Evolutionary conservation across 306 rosid species (phyloP).

Genomic region (Dryas alaskensis): DNA sequence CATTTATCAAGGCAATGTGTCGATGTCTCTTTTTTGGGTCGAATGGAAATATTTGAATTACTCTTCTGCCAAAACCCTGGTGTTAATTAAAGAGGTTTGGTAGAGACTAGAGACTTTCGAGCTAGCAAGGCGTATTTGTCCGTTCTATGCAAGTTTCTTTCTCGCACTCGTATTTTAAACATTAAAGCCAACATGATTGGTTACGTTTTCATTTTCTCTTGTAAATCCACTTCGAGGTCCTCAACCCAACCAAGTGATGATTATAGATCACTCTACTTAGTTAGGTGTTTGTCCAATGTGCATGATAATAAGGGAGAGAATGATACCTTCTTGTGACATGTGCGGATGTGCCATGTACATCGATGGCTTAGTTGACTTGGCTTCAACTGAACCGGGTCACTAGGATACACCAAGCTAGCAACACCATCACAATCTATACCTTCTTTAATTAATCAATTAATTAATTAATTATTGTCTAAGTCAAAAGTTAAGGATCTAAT

Average conservation of each 20-base stretch:
- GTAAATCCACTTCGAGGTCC: too few relatives aligned
- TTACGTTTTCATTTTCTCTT: too few relatives aligned
- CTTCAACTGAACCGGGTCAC: neutral
- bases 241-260: too few relatives aligned
- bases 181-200: too few relatives aligned
- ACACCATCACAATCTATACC: neutral
- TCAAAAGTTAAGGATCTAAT: neutral
- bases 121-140: neutral
- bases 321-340: neutral
- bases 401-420: too few relatives aligned
- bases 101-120: neutral
- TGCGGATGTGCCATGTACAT: neutral
- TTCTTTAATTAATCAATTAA: neutral
- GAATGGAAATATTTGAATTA: neutral
- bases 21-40: neutral
- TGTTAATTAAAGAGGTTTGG: neutral
- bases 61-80: neutral
- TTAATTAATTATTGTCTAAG: neutral
- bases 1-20: too few relatives aligned
- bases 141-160: too few relatives aligned
- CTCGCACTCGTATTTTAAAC: too few relatives aligned
- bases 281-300: constrained; percentile 9
- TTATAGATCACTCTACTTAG: too few relatives aligned
- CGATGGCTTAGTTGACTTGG: neutral
- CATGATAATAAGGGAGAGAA: neutral